A percentile compares a stretch with the other conserved stretches of the same genome.
Evolutionary conservation across 169 alveolate genomes (phyloP).

Genomic region (Eimeria necatrix): DNA sequence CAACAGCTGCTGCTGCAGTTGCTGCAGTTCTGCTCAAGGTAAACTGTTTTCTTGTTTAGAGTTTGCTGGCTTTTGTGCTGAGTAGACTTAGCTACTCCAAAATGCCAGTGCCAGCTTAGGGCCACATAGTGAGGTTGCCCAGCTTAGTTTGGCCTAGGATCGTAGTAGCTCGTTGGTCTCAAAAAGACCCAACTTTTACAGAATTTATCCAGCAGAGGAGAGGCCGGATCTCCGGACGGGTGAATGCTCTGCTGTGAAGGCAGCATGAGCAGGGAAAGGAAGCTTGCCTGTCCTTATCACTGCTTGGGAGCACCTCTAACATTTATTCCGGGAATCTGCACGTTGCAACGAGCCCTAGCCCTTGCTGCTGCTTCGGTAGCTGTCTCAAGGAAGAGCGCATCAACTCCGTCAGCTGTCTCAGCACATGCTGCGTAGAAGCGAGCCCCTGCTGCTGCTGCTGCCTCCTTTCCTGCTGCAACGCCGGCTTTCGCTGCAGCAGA

Average conservation of each 20-base stretch:
- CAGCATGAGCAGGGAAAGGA: too few species aligned
- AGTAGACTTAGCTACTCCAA: too few species aligned
- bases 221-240: too few species aligned
- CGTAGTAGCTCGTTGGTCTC: too few species aligned
- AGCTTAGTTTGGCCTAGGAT: too few species aligned
- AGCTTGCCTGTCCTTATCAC: too few species aligned
- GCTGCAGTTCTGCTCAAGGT: constrained; percentile 20
- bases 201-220: too few species aligned
- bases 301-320: too few species aligned
- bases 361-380: constrained; percentile 58
- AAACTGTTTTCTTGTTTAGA: constrained; percentile 28
- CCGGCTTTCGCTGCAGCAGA: constrained; percentile 62
- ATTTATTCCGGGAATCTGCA: background rate
- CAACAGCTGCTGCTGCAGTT: constrained; percentile 49
- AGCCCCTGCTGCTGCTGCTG: constrained; percentile 72
- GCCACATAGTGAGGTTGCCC: too few species aligned
- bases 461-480: constrained; percentile 37
- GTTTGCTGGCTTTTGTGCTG: constrained; percentile 15
- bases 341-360: background rate
- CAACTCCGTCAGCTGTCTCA: constrained; percentile 72
- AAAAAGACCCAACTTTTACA: too few species aligned
- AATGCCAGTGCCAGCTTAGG: too few species aligned
- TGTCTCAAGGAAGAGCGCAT: constrained; percentile 45
- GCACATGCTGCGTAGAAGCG: constrained; percentile 67
- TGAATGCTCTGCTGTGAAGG: too few species aligned